Conservation (phyloP, 768 basidiomycete genomes). For the Sutorius australiensis region DNA sequence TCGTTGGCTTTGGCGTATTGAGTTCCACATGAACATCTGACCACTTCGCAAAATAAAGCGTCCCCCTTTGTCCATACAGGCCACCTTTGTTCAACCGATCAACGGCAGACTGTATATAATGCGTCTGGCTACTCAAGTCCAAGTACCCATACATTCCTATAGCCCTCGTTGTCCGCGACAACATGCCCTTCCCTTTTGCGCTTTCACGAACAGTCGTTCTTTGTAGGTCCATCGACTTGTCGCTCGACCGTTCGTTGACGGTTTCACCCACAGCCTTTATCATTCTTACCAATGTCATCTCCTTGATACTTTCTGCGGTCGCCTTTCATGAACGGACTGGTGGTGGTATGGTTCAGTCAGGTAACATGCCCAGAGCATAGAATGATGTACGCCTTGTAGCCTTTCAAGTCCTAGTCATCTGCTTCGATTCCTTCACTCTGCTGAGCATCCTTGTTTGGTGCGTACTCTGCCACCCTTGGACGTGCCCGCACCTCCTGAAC, state of each 20-base stretch:
- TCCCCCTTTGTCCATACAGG: not conserved
- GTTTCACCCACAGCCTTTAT: conserved; percentile 15
- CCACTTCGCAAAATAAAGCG: not conserved
- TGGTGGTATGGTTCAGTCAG: conserved; percentile 17
- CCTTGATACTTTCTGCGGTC: conserved; percentile 13
- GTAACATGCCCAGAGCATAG: not conserved
- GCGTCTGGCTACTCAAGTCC: not conserved
- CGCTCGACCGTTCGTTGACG: not conserved
- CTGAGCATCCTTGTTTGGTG: conserved; percentile 19
- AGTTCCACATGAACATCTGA: not conserved
- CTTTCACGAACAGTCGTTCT: conserved; percentile 19
- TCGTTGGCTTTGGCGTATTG: not conserved
- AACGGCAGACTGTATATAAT: conserved; percentile 13
- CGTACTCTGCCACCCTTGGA: not conserved
- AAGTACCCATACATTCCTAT: conserved; percentile 5
- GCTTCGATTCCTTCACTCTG: conserved; percentile 10
- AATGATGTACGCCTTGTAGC: conserved; percentile 8
- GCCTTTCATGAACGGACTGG: conserved; percentile 20
- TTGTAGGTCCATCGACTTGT: conserved; percentile 10
- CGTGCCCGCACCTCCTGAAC: not conserved
- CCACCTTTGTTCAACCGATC: not conserved
- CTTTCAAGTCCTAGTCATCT: conserved; percentile 20
- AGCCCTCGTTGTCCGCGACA: conserved; percentile 21
- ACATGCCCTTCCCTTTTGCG: conserved; percentile 25
- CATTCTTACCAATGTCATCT: conserved; percentile 9